Base-by-base conservation (phyloP, 2,329 filamentous ascomycete species). In the Aspergillus terreus region DNA sequence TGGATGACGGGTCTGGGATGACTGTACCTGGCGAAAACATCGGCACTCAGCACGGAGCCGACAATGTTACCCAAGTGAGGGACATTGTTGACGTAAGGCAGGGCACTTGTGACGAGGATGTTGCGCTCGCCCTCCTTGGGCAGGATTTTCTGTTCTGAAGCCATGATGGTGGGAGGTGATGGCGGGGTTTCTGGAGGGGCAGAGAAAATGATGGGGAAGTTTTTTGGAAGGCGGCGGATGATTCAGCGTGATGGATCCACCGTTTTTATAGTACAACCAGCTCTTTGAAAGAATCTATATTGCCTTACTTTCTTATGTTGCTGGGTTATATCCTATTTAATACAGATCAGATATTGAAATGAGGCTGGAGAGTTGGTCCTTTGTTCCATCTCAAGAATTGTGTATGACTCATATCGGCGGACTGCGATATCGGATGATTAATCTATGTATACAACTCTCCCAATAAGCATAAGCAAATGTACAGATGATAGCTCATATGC, bases 61-160 rank as follows among this genome's bases (percentile, higher is more conserved):
- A 95, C 86, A 59, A 95, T 85, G 73, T 95, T 95, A 56, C 90
- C 92, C 62, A 96, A 76, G 75, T 96, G 92, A 45, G 91, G 87
- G 27, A 88, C 83, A 64, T 85, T 86, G 71, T 85, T 86, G 47
- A 90, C 87, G 64, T 96, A 96, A 40, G 91, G 91, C 44, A 96
- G 74, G n/a, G 92, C 92, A 62, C 87, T 92, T 41, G 92, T 96
- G 63, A 97, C 86, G 56, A 97, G 82, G 62, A 95, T 84, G 71
- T 96, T 97, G 64, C 85, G 82, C 79, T 95, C 86, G 61, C 87
- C 88, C 68, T 83, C 76, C 64, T 83, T 73, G 58, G 87, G 87
- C 58, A 89, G 71, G 55, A 87, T 82, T 49, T 56, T 57, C 40
- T 58, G 49, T 49, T 68, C 58, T 57, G 62, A 59, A 55, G 63